Percentiles rank a stretch among this genome's conserved stretches.
These are phyloP conservation scores for Penicillium pulvis DNA, from an alignment of 495 filamentous ascomycete species.

Conservation along the genomic window DNA sequence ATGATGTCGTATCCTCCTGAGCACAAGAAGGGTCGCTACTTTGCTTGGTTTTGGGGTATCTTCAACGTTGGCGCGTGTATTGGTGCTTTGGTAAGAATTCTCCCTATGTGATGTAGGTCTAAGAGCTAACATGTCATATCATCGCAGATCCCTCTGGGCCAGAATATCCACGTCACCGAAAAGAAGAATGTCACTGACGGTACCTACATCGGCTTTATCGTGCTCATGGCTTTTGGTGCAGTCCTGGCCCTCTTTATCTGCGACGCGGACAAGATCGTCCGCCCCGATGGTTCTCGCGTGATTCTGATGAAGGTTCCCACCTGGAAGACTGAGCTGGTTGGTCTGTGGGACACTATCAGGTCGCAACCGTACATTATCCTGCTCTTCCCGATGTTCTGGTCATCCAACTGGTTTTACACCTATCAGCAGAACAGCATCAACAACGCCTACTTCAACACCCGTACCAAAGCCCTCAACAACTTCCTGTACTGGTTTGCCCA, in stretches of 20 bases:
- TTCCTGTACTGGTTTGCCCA: conserved; percentile 57
- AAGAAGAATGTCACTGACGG: conserved; percentile 46
- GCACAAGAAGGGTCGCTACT: conserved; percentile 50
- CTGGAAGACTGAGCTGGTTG: conserved; percentile 52
- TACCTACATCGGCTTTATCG: conserved; percentile 56
- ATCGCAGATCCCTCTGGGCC: conserved; percentile 42
- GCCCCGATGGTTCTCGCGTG: conserved; percentile 73
- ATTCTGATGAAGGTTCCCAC: conserved; percentile 84
- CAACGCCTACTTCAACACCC: conserved; percentile 47
- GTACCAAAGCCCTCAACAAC: conserved; percentile 50
- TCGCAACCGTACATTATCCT: conserved; percentile 43
- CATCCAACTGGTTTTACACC: conserved; percentile 81
- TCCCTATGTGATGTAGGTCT: not conserved
- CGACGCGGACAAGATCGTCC: conserved; percentile 69
- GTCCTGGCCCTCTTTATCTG: conserved; percentile 55
- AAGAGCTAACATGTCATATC: not conserved
- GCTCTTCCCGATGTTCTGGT: conserved; percentile 56
- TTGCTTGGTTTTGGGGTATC: conserved; percentile 55
- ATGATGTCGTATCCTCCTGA: conserved; percentile 57
- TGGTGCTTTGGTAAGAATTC: conserved; percentile 42
- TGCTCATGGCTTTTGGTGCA: conserved; percentile 55
- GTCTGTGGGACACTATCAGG: conserved; percentile 41
- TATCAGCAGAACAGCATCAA: conserved; percentile 64
- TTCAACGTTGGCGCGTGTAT: conserved; percentile 56
- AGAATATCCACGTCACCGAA: conserved; percentile 41